These are phyloP conservation scores for Geotrichum bryndzae DNA, from an alignment of 1,139 yeast genomes.

Conservation along the genomic window DNA sequence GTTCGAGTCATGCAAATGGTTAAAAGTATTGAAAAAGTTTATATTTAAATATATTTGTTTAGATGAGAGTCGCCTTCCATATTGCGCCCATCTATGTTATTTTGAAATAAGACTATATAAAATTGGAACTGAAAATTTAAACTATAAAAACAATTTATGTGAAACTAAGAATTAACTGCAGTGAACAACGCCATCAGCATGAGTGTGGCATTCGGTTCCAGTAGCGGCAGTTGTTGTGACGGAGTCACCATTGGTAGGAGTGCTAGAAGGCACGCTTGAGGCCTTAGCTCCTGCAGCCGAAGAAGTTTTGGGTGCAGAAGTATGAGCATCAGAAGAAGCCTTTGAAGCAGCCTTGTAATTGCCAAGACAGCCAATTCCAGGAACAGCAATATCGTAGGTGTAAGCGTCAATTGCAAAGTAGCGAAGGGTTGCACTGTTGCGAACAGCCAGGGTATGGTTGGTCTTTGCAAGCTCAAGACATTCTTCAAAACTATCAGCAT, in stretches of 20 bases:
- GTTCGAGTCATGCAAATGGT: too few species aligned
- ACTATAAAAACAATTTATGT: neutral
- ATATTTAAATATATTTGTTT: too few species aligned
- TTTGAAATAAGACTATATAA: too few species aligned
- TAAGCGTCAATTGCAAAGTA: constrained; percentile 31
- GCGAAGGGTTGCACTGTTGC: constrained; percentile 26
- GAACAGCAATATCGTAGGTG: constrained; percentile 19
- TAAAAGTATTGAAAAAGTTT: too few species aligned
- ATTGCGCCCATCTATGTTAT: too few species aligned
- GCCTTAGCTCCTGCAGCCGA: neutral
- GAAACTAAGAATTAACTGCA: neutral
- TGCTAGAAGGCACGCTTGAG: neutral
- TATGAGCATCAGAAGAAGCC: neutral
- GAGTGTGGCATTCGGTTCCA: neutral
- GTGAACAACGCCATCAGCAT: neutral
- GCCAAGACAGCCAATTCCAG: constrained; percentile 16
- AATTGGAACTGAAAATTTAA: too few species aligned
- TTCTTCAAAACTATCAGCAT: constrained; percentile 29
- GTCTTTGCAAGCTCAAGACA: constrained; percentile 29
- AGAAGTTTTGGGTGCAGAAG: neutral
- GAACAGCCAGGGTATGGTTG: constrained; percentile 29
- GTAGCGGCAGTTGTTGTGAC: neutral
- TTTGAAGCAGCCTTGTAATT: neutral
- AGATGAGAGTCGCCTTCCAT: too few species aligned
- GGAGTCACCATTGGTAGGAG: neutral